A percentile compares a stretch with the other conserved stretches of the same genome.
These are phyloP conservation scores for Selenicereus undatus DNA, from an alignment of 148 eudicot species.

Conservation along the genomic window DNA sequence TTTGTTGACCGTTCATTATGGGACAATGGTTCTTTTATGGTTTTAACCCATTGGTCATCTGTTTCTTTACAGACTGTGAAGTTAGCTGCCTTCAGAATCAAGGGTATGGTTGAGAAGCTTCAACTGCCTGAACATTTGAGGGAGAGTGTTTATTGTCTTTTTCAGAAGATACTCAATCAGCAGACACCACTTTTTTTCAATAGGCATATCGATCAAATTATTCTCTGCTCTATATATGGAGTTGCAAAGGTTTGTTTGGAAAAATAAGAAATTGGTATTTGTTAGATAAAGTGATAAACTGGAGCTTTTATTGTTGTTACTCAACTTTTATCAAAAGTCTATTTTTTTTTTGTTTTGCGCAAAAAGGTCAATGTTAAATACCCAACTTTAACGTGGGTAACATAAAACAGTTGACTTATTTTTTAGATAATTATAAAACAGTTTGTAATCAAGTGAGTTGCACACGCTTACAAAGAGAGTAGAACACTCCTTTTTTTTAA, in stretches of 20 bases:
- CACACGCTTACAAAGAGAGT: too few species aligned
- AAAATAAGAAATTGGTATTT: background rate
- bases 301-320: background rate
- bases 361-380: too few species aligned
- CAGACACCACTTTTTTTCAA: slow-evolving; percentile 69
- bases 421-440: too few species aligned
- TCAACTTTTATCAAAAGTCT: too few species aligned
- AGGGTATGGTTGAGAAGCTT: slow-evolving; percentile 86
- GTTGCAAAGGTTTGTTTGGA: slow-evolving; percentile 79
- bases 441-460: too few species aligned
- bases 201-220: slow-evolving; percentile 93
- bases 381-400: too few species aligned
- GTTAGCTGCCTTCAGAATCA: slow-evolving; percentile 96
- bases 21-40: background rate
- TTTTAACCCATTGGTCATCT: slow-evolving; percentile 1
- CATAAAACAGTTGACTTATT: too few species aligned
- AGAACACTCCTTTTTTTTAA: too few species aligned
- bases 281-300: background rate
- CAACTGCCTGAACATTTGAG: slow-evolving; percentile 66
- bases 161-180: slow-evolving; percentile 69
- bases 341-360: too few species aligned
- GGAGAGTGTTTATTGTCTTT: slow-evolving; percentile 82
- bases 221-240: slow-evolving; percentile 89
- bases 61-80: slow-evolving; percentile 59
- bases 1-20: background rate